Base-by-base conservation (phyloP, 371 early-diverging fungal species). In the Circinella minor region DNA sequence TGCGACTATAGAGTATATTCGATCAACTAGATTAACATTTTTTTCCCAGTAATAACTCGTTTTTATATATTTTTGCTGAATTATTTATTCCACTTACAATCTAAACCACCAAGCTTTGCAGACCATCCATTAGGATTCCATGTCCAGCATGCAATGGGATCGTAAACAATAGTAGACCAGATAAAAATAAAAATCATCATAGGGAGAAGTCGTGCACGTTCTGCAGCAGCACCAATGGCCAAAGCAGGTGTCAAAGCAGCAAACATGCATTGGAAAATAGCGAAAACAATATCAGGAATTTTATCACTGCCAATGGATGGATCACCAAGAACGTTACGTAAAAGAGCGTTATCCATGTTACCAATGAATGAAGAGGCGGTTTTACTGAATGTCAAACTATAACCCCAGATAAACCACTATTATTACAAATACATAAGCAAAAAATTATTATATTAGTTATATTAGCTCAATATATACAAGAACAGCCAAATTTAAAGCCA, bases 151-250 rank as follows among this genome's bases (percentile, higher is more conserved):
- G 96, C 96, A 63, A 93, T 89, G 48, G 89, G 85, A 71, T 93
- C 88, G 75, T 98, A 98, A 6, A 96, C 95, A 54, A 96, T 60
- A 1, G 97, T 96, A 1, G 94, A 86, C 97, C 97, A 98, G 61
- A 96, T 82, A 75, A 98, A 94, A 69, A 96, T 89, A 73, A 96
- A 98, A 63, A 96, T 79, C 55, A 94, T 86, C 63, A 92, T 80
- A 0, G 98, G 98, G 34, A 97, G 67, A 43, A 97, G 81, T 51
- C 96, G 91, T 63, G 91, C 88, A 65, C 97, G 92, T 74, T 96
- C 96, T 37, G 96, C 96, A 14, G 92, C 93, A 10, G 95, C 90
- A 43, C 98, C 97, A 59, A 96, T 88, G n/a, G 95, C 93, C 46
- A 98, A 81, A 14, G 96, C 97, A 14, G 95, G 93, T 7, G 96